Base-by-base conservation (phyloP, 2,329 filamentous ascomycete genomes). In the Albifimbria verrucaria region DNA sequence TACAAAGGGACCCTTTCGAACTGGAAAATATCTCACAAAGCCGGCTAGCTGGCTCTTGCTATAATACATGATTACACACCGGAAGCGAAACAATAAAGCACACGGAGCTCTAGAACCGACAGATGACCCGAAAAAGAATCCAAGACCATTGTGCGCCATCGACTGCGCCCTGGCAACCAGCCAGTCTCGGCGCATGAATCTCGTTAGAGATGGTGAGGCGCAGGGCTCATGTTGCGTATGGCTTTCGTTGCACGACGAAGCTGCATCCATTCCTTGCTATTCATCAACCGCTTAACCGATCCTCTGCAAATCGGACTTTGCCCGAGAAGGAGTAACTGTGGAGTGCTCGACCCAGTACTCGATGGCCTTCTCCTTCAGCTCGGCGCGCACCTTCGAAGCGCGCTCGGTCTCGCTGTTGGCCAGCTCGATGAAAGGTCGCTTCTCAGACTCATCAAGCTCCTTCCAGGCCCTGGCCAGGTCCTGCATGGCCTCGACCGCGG, bases 401-500 rank as follows among this genome's bases (percentile, higher is more conserved):
- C 65, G 60, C 17, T 60, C 59, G 23, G 55, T 60, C 51, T 61
- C 57, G 15, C 55, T 52, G 10, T 54, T 32, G 25, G 59, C 61
- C 53, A 67, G 59, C 20, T 75, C 70, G 3, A 61, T 48, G 59
- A 69, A 80, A 4, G 65, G 60, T 64, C 74, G 55, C 63, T 76
- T 78, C 58, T 80, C 73, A 1, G 68, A 57, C 1, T 62, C 62
- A 41, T 69, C 62, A 50, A 83, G 50, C 1, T 46, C 49, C 56
- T 71, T 77, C 80, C 79, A 84, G 53, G 75, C 68, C 2, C 54
- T 18, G 26, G 51, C 51, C 15, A 77, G 51, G 4, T 28, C 46
- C 54, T 58, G 60, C 52, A 67, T 39, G 1, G 28, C 51, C 0
- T 69, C 68, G 4, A 12, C 1, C 22, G 52, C 54, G 3, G 25